phyloP scores from a whole-genome alignment of 305 asterid species.

The Stenogyne calaminthoides region DNA sequence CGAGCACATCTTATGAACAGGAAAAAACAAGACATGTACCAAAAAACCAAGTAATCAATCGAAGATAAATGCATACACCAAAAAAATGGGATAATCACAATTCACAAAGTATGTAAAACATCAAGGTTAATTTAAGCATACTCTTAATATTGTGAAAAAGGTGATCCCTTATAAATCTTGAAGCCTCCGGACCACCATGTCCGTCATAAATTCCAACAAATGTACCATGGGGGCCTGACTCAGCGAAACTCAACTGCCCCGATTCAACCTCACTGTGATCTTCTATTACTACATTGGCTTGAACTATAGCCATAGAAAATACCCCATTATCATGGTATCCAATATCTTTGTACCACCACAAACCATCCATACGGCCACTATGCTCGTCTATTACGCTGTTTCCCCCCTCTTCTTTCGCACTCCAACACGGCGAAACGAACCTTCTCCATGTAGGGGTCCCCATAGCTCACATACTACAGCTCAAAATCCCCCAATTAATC shows the following conservation, averaged over 20 bases:
- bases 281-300: conserved; percentile 56
- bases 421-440: conserved; percentile 67
- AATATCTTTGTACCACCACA: conserved; percentile 69
- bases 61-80: neutral
- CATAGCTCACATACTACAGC: conserved; percentile 51
- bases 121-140: conserved; percentile 33
- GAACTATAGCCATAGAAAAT: conserved; percentile 70
- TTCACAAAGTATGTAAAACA: neutral
- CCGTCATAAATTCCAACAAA: conserved; percentile 78
- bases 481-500: conserved; percentile 23
- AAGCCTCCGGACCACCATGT: conserved; percentile 72
- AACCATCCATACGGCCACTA: conserved; percentile 47
- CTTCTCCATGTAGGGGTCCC: conserved; percentile 59
- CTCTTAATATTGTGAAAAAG: conserved; percentile 64
- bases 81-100: neutral
- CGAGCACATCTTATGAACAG: neutral
- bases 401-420: conserved; percentile 40
- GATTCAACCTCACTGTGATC: conserved; percentile 76
- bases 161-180: conserved; percentile 46
- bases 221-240: conserved; percentile 62
- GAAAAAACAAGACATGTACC: neutral
- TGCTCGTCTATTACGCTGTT: conserved; percentile 42
- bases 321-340: conserved; percentile 61
- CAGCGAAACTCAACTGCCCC: conserved; percentile 54
- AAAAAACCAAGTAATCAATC: too few species aligned